Percentiles rank a stretch among this genome's conserved stretches.
Evolutionary conservation across 2,329 filamentous ascomycete species (phyloP).

Genomic region (Aspergillus sp.): DNA sequence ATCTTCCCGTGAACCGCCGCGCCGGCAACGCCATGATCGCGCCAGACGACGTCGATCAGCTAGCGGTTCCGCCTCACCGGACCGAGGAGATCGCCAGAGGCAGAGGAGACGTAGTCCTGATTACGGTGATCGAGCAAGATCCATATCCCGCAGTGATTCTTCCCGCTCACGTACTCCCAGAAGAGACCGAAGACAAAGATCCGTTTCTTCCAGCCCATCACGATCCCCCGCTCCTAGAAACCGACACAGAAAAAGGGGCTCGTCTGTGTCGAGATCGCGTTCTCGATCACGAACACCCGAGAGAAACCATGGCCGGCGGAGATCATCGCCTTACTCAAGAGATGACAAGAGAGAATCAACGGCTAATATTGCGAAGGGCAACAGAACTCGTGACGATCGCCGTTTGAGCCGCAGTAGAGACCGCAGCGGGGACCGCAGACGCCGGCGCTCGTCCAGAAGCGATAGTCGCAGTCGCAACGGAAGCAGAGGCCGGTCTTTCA

Average conservation of each 20-base stretch:
- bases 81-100: slow-evolving; percentile 35
- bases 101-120: slow-evolving; percentile 38
- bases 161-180: slow-evolving; percentile 58
- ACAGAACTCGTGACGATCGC: slow-evolving; percentile 42
- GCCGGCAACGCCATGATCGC: slow-evolving; percentile 27
- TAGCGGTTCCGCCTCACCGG: slow-evolving; percentile 43
- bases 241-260: slow-evolving; percentile 34
- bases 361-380: slow-evolving; percentile 52
- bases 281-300: slow-evolving; percentile 30
- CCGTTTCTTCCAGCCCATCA: slow-evolving; percentile 39
- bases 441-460: slow-evolving; percentile 24
- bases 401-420: slow-evolving; percentile 27
- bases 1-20: slow-evolving; percentile 31
- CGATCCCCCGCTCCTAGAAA: slow-evolving; percentile 33
- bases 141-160: slow-evolving; percentile 48
- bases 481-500: slow-evolving; percentile 27
- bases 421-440: slow-evolving; percentile 28
- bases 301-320: slow-evolving; percentile 34
- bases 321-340: slow-evolving; percentile 45
- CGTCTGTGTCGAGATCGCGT: slow-evolving; percentile 38
- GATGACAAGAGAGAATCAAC: slow-evolving; percentile 43
- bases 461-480: slow-evolving; percentile 27
- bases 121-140: slow-evolving; percentile 50
- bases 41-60: slow-evolving; percentile 33
- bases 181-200: slow-evolving; percentile 45